Percentiles rank a stretch among this genome's conserved stretches.
phyloP scores from a whole-genome alignment of 1,284 basidiomycete genomes.

The Cryptococcus sp. region DNA sequence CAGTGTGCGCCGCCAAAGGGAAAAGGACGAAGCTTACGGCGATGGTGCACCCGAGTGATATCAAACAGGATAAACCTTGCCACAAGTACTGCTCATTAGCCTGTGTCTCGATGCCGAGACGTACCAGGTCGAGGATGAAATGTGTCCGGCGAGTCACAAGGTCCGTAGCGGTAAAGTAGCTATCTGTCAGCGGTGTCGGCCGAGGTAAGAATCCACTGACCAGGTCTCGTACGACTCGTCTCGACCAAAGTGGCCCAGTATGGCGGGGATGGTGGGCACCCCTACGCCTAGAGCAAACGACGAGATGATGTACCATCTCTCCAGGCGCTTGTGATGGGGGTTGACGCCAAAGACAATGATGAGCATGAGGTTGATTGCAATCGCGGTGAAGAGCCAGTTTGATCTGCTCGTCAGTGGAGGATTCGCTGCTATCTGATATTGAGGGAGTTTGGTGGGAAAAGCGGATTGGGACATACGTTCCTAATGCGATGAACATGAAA shows the following conservation, averaged over 20 bases:
- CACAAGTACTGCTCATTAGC: slow-evolving; percentile 15
- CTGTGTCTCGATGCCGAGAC: no score
- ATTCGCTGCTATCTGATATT: no score
- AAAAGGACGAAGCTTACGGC: slow-evolving; percentile 8
- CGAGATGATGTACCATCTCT: slow-evolving; percentile 2
- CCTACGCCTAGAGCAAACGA: slow-evolving; percentile 1
- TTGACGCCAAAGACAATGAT: slow-evolving; percentile 21
- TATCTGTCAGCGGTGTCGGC: background rate
- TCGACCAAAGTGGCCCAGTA: slow-evolving; percentile 2
- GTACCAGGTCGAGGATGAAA: slow-evolving; percentile 19
- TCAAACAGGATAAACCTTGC: slow-evolving; percentile 19
- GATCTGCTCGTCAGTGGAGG: slow-evolving; percentile 1
- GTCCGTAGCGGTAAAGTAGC: slow-evolving; percentile 3
- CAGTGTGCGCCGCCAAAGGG: no score
- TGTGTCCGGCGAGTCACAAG: slow-evolving; percentile 7
- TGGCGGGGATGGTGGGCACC: slow-evolving; percentile 2
- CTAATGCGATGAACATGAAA: background rate
- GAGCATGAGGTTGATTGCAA: slow-evolving; percentile 16
- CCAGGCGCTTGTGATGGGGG: no score
- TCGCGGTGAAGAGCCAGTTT: slow-evolving; percentile 10
- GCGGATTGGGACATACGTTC: background rate
- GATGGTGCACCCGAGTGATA: slow-evolving; percentile 15
- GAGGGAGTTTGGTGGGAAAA: no score
- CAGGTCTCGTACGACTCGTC: slow-evolving; percentile 3
- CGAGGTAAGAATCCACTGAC: background rate